These are phyloP conservation scores for Komagataella populi DNA, from an alignment of 805 yeast genomes.

Conservation along the genomic window DNA sequence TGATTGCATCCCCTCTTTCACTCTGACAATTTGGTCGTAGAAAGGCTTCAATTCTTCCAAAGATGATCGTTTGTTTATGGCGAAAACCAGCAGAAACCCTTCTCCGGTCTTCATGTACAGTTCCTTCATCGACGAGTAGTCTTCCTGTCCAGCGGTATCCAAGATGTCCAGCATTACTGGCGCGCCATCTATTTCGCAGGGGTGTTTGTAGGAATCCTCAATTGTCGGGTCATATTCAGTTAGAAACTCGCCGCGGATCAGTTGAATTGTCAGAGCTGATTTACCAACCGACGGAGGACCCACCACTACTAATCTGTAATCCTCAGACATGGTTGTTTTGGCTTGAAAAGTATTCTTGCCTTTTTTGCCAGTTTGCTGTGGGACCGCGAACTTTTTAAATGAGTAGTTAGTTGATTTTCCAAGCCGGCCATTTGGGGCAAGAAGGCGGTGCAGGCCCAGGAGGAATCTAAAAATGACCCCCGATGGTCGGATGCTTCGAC, in stretches of 20 bases:
- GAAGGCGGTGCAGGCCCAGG: not conserved
- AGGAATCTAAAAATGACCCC: not conserved
- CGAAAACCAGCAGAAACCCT: slow-evolving; percentile 81
- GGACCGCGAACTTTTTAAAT: not conserved
- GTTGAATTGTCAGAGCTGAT: slow-evolving; percentile 88
- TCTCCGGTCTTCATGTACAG: slow-evolving; percentile 95
- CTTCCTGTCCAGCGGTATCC: slow-evolving; percentile 98
- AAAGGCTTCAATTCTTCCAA: slow-evolving; percentile 77
- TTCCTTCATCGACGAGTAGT: slow-evolving; percentile 85
- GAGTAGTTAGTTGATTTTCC: not conserved
- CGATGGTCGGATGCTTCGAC: not conserved
- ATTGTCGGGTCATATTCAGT: slow-evolving; percentile 98
- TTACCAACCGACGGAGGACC: slow-evolving; percentile 99
- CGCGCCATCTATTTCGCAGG: slow-evolving; percentile 70
- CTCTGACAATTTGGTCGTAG: slow-evolving; percentile 31
- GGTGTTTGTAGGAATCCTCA: slow-evolving; percentile 84
- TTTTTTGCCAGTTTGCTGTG: not conserved
- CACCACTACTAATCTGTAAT: slow-evolving; percentile 87
- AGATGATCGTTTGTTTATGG: slow-evolving; percentile 73
- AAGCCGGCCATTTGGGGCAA: not conserved
- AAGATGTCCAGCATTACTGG: slow-evolving; percentile 73
- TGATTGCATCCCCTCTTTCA: slow-evolving; percentile 34
- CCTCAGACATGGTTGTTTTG: slow-evolving; percentile 23
- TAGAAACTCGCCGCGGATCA: slow-evolving; percentile 89
- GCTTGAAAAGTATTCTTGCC: not conserved